Conservation (phyloP, 306 rosid species). For the Neltuma alba region DNA sequence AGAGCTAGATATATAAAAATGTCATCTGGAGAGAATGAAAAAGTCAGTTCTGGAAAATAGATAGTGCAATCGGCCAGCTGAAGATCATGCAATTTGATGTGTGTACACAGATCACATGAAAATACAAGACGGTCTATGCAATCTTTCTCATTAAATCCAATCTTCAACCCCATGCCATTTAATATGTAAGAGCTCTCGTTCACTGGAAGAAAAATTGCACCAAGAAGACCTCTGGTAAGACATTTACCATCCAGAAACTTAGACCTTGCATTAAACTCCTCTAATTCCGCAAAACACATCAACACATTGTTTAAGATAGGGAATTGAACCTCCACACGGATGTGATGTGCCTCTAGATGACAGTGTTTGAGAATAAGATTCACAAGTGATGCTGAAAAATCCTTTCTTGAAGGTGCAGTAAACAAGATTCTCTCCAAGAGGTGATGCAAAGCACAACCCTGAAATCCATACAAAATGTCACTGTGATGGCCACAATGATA, state of each 20-base stretch:
- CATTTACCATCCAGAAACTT: constrained; percentile 50
- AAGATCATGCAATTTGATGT: constrained; percentile 56
- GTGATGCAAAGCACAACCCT: constrained; percentile 84
- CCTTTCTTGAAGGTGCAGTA: constrained; percentile 45
- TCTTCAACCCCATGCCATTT: constrained; percentile 56
- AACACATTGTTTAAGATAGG: constrained; percentile 53
- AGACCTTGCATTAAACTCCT: constrained; percentile 60
- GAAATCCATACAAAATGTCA: constrained; percentile 45
- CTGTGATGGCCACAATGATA: constrained; percentile 26
- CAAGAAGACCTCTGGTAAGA: constrained; percentile 54
- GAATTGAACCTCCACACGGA: constrained; percentile 53
- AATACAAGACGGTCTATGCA: constrained; percentile 41
- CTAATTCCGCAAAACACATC: constrained; percentile 52
- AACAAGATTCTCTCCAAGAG: constrained; percentile 62
- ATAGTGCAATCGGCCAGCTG: constrained; percentile 59
- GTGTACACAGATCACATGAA: constrained; percentile 48
- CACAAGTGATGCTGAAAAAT: constrained; percentile 51
- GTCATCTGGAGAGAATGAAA: constrained; percentile 66
- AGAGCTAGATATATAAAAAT: constrained; percentile 54
- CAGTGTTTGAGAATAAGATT: constrained; percentile 67
- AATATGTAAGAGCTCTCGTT: constrained; percentile 48
- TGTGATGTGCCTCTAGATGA: constrained; percentile 53
- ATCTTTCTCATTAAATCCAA: constrained; percentile 49
- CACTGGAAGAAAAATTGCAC: constrained; percentile 57
- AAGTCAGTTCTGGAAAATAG: constrained; percentile 59